Percentiles rank a stretch among this genome's conserved stretches.
phyloP scores from a whole-genome alignment of 805 yeast genomes.

The Candida silvicultrix region DNA sequence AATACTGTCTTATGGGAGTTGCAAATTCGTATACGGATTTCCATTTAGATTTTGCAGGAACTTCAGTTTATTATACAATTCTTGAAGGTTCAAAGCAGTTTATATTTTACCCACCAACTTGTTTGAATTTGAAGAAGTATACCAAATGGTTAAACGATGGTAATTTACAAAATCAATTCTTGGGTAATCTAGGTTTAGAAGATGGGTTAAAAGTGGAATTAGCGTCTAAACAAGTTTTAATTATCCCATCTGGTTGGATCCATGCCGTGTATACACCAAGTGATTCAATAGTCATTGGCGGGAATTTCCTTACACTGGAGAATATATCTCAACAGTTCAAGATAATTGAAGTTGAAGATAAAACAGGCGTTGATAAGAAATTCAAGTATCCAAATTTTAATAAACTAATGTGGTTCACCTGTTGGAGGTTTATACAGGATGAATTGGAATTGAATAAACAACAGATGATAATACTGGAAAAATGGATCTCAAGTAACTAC shows the following conservation, averaged over 20 bases:
- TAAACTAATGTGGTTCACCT: constrained; percentile 63
- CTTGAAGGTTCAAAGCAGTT: constrained; percentile 71
- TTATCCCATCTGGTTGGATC: constrained; percentile 91
- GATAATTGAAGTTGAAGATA: constrained; percentile 55
- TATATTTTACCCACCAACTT: constrained; percentile 74
- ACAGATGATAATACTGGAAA: no score
- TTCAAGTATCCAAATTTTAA: constrained; percentile 77
- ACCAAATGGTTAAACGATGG: constrained; percentile 66
- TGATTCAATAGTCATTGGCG: constrained; percentile 82
- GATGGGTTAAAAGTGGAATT: constrained; percentile 51
- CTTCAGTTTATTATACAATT: constrained; percentile 84
- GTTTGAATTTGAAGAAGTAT: constrained; percentile 52
- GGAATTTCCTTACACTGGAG: constrained; percentile 77
- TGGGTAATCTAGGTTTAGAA: constrained; percentile 43
- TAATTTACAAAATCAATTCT: constrained; percentile 58
- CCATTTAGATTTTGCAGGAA: constrained; percentile 89
- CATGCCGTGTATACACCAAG: constrained; percentile 82
- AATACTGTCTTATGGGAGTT: constrained; percentile 84
- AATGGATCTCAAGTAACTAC: no score
- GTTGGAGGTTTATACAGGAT: constrained; percentile 12
- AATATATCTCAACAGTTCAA: constrained; percentile 53
- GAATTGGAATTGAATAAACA: background rate
- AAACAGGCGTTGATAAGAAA: constrained; percentile 66
- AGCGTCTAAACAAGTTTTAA: constrained; percentile 51
- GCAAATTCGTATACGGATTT: constrained; percentile 78